These are phyloP conservation scores for Oidium heveae DNA, from an alignment of 2,329 filamentous ascomycete genomes.

Conservation along the genomic window DNA sequence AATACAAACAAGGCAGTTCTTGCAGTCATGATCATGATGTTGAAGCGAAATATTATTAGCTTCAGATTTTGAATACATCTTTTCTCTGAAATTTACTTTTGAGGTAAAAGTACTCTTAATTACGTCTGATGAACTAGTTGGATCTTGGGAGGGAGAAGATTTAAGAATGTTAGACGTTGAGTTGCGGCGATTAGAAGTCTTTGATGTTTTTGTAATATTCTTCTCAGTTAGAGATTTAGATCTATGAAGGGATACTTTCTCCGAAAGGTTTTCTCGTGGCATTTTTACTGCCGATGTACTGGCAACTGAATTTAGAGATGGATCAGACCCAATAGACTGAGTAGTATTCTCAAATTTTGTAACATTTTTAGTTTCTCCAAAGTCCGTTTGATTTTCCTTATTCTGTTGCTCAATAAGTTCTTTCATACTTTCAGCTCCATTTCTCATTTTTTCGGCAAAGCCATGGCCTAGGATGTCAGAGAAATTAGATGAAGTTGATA, in stretches of 20 bases:
- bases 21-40: conserved; percentile 27
- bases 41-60: conserved; percentile 14
- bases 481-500: not conserved
- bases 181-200: conserved; percentile 2
- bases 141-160: not conserved
- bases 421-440: not conserved
- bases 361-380: not conserved
- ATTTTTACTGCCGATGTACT: not conserved
- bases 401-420: not conserved
- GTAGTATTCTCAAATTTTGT: conserved; percentile 1
- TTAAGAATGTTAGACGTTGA: not conserved
- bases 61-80: not conserved
- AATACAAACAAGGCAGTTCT: conserved; percentile 31
- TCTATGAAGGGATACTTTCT: not conserved
- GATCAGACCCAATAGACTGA: not conserved
- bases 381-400: not conserved
- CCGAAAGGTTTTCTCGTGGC: not conserved
- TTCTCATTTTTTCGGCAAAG: not conserved
- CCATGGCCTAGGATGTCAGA: conserved; percentile 1
- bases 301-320: not conserved
- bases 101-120: not conserved
- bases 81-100: not conserved
- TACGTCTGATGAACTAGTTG: not conserved
- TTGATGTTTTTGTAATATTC: conserved; percentile 5
- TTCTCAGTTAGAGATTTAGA: not conserved